These are phyloP conservation scores for Odontarrhena argentea DNA, from an alignment of 345 rosid species.

Conservation along the genomic window DNA sequence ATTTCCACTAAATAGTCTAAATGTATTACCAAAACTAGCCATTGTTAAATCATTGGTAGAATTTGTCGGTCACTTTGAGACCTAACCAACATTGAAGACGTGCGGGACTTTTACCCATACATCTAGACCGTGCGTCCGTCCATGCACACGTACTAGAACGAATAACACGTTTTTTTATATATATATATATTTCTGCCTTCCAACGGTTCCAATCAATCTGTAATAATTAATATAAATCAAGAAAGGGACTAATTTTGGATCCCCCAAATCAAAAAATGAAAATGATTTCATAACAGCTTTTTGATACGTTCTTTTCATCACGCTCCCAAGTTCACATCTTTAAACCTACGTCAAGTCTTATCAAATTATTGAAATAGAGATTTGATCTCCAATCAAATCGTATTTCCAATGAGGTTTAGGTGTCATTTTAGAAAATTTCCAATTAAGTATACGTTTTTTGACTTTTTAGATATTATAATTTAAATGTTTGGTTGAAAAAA, in stretches of 20 bases:
- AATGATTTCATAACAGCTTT: constrained; percentile 34
- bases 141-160: constrained; percentile 26
- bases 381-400: constrained; percentile 17
- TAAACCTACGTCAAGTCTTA: constrained; percentile 28
- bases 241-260: constrained; percentile 16
- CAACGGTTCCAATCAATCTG: background rate
- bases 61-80: constrained; percentile 8
- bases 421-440: constrained; percentile 23
- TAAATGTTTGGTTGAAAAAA: too few relatives aligned
- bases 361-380: constrained; percentile 25
- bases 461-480: constrained; percentile 6
- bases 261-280: constrained; percentile 9
- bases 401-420: constrained; percentile 26
- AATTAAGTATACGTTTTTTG: constrained; percentile 6
- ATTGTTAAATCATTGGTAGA: constrained; percentile 5
- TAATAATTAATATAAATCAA: background rate
- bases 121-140: constrained; percentile 1
- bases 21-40: too few relatives aligned
- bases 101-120: background rate
- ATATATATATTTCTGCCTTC: background rate
- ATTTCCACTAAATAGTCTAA: too few relatives aligned
- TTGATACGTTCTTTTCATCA: constrained; percentile 34
- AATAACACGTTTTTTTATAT: background rate
- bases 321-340: constrained; percentile 36
- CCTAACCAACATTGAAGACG: background rate